These are phyloP conservation scores for Penicillium pancosmium DNA, from an alignment of 495 filamentous ascomycete species.

Conservation along the genomic window DNA sequence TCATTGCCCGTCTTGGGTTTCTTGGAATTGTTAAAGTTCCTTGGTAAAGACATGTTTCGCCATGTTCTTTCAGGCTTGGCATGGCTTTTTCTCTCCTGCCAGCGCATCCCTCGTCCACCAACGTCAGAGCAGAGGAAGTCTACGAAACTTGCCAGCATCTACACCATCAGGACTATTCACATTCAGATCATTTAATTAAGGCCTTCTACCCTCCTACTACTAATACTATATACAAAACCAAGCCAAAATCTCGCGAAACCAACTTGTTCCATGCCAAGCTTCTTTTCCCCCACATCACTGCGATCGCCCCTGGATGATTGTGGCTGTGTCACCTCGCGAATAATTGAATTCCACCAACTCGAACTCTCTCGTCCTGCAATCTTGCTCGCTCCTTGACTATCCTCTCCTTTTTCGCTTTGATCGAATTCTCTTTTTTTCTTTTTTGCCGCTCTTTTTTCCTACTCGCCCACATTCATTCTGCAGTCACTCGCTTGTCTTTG, in stretches of 20 bases:
- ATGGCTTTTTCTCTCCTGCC: background rate
- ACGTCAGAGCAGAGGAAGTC: background rate
- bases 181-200: background rate
- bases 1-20: background rate
- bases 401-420: background rate
- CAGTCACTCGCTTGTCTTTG: conserved; percentile 1
- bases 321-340: conserved; percentile 9
- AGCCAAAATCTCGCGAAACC: background rate
- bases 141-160: background rate
- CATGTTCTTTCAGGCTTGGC: background rate
- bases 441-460: background rate
- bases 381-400: background rate
- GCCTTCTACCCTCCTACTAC: background rate
- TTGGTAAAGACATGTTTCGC: background rate
- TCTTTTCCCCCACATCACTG: background rate
- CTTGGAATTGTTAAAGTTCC: background rate
- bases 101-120: background rate
- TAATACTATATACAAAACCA: background rate
- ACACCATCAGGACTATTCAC: background rate
- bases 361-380: conserved; percentile 1
- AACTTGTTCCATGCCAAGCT: conserved; percentile 12
- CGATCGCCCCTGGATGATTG: conserved; percentile 11
- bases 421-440: conserved; percentile 5
- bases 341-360: conserved; percentile 1
- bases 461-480: conserved; percentile 2